Conservation (phyloP, 495 filamentous ascomycete species). For the Wilcoxina mikolae region DNA sequence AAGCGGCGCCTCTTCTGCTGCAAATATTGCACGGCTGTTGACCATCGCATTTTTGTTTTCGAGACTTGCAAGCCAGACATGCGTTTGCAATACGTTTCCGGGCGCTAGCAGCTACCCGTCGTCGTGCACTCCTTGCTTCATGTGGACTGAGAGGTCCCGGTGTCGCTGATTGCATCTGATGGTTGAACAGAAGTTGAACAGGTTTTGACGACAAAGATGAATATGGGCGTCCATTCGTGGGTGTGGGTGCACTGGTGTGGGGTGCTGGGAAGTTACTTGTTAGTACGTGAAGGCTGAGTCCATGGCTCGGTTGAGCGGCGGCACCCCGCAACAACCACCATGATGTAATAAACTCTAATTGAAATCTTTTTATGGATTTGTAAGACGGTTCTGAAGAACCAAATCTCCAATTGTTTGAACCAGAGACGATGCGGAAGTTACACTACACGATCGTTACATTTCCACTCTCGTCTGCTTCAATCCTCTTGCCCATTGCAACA, state of each 20-base stretch:
- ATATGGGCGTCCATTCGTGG: too few relatives aligned
- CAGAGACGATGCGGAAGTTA: neutral
- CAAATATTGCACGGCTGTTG: conserved; percentile 8
- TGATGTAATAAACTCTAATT: too few relatives aligned
- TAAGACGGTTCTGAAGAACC: too few relatives aligned
- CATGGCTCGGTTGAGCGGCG: too few relatives aligned
- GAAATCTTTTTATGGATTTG: too few relatives aligned
- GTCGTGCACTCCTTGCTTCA: conserved; percentile 1
- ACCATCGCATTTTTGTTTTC: conserved; percentile 9
- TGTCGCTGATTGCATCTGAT: neutral
- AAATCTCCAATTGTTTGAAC: neutral
- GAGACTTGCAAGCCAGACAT: conserved; percentile 7
- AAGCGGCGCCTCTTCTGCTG: neutral
- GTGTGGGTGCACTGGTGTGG: too few relatives aligned
- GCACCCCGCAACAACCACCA: too few relatives aligned
- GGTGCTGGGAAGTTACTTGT: too few relatives aligned
- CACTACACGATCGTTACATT: conserved; percentile 1
- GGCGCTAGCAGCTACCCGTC: conserved; percentile 1
- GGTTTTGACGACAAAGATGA: too few relatives aligned
- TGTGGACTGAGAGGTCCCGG: neutral
- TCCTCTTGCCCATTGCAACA: conserved; percentile 6
- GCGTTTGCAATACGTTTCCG: conserved; percentile 9
- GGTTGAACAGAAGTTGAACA: too few relatives aligned
- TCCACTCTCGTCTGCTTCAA: neutral
- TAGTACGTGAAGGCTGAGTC: too few relatives aligned